A percentile compares a stretch with the other conserved stretches of the same genome.
These are phyloP conservation scores for Botrytis deweyae DNA, from an alignment of 2,329 filamentous ascomycete genomes.

Conservation along the genomic window DNA sequence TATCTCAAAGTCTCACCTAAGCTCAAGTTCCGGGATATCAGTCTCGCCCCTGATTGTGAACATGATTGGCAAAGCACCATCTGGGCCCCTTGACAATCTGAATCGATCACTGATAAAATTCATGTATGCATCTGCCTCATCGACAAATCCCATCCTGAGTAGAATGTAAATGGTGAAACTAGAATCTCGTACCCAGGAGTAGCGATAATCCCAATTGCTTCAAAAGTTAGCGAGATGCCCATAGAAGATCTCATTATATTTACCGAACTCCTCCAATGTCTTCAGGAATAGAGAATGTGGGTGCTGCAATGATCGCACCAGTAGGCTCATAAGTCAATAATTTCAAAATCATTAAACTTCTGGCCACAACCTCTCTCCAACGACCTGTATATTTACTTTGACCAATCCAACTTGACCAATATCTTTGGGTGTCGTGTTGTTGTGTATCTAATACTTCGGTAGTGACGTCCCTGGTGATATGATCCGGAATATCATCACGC, in stretches of 20 bases:
- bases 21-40: conserved; percentile 68
- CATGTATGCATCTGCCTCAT: conserved; percentile 77
- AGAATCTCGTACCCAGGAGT: conserved; percentile 74
- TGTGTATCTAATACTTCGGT: conserved; percentile 57
- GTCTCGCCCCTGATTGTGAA: conserved; percentile 75
- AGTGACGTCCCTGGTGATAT: conserved; percentile 59
- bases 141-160: conserved; percentile 70
- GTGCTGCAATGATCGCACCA: conserved; percentile 72
- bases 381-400: conserved; percentile 69
- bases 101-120: conserved; percentile 73
- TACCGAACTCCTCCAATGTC: conserved; percentile 63
- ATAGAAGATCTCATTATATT: conserved; percentile 19
- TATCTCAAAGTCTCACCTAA: conserved; percentile 42
- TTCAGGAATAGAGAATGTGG: conserved; percentile 76
- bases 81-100: conserved; percentile 56
- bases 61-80: conserved; percentile 73
- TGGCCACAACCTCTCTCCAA: conserved; percentile 69
- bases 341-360: conserved; percentile 73
- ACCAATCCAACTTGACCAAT: conserved; percentile 72
- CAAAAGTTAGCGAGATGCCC: conserved; percentile 8
- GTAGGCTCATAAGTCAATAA: conserved; percentile 77
- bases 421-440: conserved; percentile 68
- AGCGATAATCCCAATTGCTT: conserved; percentile 71
- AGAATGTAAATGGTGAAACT: conserved; percentile 79
- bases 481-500: conserved; percentile 58